Percentiles rank a stretch among this genome's conserved stretches.
Conservation (phyloP, 768 basidiomycete genomes). For the Phylloporus arenicola region DNA sequence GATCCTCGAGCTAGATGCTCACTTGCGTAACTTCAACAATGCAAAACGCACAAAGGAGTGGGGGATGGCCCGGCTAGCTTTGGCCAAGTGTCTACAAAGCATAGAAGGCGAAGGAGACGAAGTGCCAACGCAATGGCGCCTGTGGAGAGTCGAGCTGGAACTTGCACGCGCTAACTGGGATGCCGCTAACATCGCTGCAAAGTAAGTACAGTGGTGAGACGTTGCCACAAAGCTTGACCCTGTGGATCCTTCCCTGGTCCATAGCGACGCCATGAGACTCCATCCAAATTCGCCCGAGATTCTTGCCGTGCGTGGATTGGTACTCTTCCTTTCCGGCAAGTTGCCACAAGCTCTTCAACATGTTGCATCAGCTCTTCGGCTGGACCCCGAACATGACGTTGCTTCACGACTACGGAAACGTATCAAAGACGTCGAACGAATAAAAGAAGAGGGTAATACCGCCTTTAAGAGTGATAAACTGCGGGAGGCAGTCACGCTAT, state of each 20-base stretch:
- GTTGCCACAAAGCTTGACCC: constrained; percentile 2
- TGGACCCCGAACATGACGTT: constrained; percentile 71
- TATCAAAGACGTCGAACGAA: constrained; percentile 73
- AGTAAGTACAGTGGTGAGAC: constrained; percentile 42
- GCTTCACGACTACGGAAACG: constrained; percentile 71
- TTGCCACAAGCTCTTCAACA: constrained; percentile 71
- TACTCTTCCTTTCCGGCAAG: constrained; percentile 70
- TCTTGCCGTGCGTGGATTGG: constrained; percentile 69
- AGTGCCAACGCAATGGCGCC: constrained; percentile 73
- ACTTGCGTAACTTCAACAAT: constrained; percentile 57
- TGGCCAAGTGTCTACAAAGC: constrained; percentile 70
- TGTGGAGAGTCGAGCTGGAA: constrained; percentile 76
- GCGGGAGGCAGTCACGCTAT: constrained; percentile 61
- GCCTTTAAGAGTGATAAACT: constrained; percentile 62
- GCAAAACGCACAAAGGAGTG: constrained; percentile 62
- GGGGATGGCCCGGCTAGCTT: constrained; percentile 70
- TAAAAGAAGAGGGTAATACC: constrained; percentile 81
- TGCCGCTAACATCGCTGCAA: constrained; percentile 65
- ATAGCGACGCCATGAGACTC: constrained; percentile 69
- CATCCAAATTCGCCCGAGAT: constrained; percentile 75
- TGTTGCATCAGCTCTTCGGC: constrained; percentile 60
- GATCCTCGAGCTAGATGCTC: constrained; percentile 55
- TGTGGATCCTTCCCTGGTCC: neutral
- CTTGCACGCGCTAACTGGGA: constrained; percentile 68
- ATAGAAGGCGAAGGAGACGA: constrained; percentile 74